These are phyloP conservation scores for Babesia bigemina DNA, from an alignment of 169 alveolate genomes.

Conservation along the genomic window DNA sequence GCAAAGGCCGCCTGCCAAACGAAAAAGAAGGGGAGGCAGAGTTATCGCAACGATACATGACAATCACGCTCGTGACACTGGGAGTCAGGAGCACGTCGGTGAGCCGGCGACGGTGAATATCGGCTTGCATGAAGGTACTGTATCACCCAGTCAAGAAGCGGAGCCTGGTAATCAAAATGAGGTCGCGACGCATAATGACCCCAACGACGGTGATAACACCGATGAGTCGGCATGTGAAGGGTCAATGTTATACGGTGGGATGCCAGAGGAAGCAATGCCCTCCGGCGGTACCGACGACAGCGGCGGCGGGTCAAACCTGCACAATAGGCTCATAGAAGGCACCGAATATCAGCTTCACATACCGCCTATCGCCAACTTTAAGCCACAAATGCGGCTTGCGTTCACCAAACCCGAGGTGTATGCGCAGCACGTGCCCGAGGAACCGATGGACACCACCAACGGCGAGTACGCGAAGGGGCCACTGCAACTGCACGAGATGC, in stretches of 20 bases:
- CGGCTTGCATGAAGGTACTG: too few species aligned
- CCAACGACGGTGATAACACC: too few species aligned
- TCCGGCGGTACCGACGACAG: background rate
- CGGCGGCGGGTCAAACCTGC: background rate
- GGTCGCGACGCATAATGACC: too few species aligned
- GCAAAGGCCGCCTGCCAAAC: background rate
- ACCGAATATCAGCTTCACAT: conserved; percentile 59
- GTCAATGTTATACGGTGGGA: background rate
- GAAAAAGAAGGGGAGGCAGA: background rate
- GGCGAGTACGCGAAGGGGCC: conserved; percentile 39
- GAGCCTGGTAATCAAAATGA: too few species aligned
- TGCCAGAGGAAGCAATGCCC: background rate
- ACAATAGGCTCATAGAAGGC: conserved; percentile 37
- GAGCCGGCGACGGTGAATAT: too few species aligned
- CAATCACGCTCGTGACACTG: too few species aligned
- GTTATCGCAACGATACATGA: background rate
- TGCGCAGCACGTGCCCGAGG: conserved; percentile 4
- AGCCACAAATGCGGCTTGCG: conserved; percentile 31
- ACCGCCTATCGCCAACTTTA: conserved; percentile 60
- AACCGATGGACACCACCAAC: background rate
- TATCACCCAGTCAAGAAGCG: too few species aligned
- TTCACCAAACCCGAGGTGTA: conserved; percentile 30
- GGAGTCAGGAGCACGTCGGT: too few species aligned
- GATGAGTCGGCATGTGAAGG: too few species aligned
- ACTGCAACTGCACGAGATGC: conserved; percentile 38